Evolutionary conservation across 306 rosid genomes (phyloP).

Genomic region (Lablab purpureus): DNA sequence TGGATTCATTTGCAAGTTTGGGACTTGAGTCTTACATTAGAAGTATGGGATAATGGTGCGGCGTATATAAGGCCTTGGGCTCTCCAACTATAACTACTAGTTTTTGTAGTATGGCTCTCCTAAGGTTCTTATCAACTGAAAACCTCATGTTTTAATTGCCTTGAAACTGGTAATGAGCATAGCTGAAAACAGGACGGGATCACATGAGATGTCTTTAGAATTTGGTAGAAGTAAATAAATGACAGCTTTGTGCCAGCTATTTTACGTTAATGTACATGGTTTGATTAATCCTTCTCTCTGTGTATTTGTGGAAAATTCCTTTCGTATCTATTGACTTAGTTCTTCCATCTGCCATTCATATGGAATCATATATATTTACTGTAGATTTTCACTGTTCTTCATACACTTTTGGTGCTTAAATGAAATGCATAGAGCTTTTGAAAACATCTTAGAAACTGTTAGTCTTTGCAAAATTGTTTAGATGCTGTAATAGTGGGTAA

Average conservation of each 20-base stretch:
- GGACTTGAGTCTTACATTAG: not conserved
- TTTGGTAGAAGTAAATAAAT: not conserved
- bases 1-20: not conserved
- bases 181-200: not conserved
- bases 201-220: not conserved
- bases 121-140: not conserved
- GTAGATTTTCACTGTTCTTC: not conserved
- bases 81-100: not conserved
- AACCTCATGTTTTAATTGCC: not conserved
- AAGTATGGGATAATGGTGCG: not conserved
- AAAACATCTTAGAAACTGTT: not conserved
- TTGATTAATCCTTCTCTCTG: constrained; percentile 9
- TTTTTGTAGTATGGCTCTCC: not conserved
- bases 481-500: not conserved
- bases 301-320: not conserved
- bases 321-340: not conserved
- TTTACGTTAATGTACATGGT: not conserved
- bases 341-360: not conserved
- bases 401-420: not conserved
- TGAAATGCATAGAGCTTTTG: not conserved
- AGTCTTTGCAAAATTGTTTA: not conserved
- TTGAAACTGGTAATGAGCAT: not conserved
- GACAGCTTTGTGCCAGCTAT: not conserved
- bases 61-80: not conserved
- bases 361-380: not conserved